Evolutionary conservation across 1,139 yeast species (phyloP).

Genomic region (Saccharomyces hybrid): DNA sequence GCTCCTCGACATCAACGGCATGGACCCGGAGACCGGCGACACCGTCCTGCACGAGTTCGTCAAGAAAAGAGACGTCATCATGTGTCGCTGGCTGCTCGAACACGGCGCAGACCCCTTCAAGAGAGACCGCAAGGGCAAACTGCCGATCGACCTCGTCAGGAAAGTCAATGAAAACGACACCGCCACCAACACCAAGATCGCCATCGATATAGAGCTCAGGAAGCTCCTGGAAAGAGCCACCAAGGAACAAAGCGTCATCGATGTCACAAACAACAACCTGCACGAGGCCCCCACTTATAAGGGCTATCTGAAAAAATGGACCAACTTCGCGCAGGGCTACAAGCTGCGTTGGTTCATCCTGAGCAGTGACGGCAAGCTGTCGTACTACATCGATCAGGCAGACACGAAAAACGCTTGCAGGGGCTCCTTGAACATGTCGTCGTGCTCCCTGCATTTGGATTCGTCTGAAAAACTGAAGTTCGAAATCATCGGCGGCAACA

Average conservation of each 20-base stretch:
- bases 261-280: conserved; percentile 29
- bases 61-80: conserved; percentile 59
- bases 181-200: conserved; percentile 29
- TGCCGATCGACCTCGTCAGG: conserved; percentile 65
- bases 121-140: conserved; percentile 69
- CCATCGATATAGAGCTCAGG: conserved; percentile 47
- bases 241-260: conserved; percentile 75
- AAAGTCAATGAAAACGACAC: conserved; percentile 32
- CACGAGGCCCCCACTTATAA: conserved; percentile 65
- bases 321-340: conserved; percentile 93
- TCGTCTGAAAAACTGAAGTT: conserved; percentile 87
- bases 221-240: conserved; percentile 65
- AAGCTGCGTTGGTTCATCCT: conserved; percentile 88
- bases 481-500: conserved; percentile 49
- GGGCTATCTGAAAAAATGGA: conserved; percentile 93
- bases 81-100: conserved; percentile 81
- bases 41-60: conserved; percentile 88
- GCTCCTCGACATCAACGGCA: conserved; percentile 81
- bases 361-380: conserved; percentile 82
- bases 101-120: conserved; percentile 96
- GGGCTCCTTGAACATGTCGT: conserved; percentile 81
- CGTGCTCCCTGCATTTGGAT: conserved; percentile 76
- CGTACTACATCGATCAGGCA: conserved; percentile 83
- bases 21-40: conserved; percentile 86
- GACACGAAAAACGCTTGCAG: conserved; percentile 81